Percentiles rank a stretch among this genome's conserved stretches.
Evolutionary conservation across 1,284 basidiomycete species (phyloP).

Genomic region (Ganoderma sp.): DNA sequence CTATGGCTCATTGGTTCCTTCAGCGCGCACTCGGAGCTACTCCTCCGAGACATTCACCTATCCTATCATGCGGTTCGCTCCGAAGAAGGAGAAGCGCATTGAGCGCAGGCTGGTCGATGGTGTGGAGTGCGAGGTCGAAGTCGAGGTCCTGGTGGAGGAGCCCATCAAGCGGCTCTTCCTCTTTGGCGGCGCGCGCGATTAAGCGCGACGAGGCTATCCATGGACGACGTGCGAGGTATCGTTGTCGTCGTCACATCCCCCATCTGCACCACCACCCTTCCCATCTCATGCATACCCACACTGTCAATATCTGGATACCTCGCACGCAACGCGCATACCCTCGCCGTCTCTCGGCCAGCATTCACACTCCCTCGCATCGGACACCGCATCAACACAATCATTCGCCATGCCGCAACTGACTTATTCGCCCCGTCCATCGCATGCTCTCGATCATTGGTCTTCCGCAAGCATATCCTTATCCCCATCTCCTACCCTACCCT

Average conservation of each 20-base stretch:
- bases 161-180: conserved; percentile 56
- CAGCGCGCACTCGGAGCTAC: conserved; percentile 73
- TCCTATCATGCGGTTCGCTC: conserved; percentile 61
- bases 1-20: conserved; percentile 25
- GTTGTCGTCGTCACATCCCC: conserved; percentile 24
- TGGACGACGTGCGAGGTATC: conserved; percentile 29
- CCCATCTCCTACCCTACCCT: conserved; percentile 21
- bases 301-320: conserved; percentile 34
- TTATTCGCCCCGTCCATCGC: conserved; percentile 27
- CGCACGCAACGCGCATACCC: conserved; percentile 30
- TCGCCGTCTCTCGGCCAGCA: conserved; percentile 18
- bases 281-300: conserved; percentile 26
- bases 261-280: conserved; percentile 13
- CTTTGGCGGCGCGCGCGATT: conserved; percentile 45
- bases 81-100: conserved; percentile 59
- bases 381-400: conserved; percentile 7
- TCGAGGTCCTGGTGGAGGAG: conserved; percentile 55
- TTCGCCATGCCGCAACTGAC: conserved; percentile 15
- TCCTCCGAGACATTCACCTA: conserved; percentile 67
- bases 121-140: conserved; percentile 53
- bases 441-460: conserved; percentile 25
- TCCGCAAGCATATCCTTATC: conserved; percentile 15
- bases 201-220: conserved; percentile 13
- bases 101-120: conserved; percentile 57
- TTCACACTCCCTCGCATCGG: conserved; percentile 10